Evolutionary conservation across 2,329 filamentous ascomycete species (phyloP).

Genomic region (Aspergillus arachidicola): DNA sequence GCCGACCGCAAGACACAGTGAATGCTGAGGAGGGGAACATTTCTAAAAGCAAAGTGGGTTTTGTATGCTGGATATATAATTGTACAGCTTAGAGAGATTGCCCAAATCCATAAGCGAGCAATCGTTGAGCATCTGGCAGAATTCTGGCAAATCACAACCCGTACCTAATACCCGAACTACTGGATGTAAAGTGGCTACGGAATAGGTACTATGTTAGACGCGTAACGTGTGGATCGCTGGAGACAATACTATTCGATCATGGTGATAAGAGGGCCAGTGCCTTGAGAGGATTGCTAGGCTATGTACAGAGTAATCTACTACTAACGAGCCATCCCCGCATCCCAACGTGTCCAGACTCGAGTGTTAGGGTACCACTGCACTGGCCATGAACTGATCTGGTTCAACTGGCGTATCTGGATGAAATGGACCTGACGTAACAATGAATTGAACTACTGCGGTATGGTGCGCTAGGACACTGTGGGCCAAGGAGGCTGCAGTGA

Average conservation of each 20-base stretch:
- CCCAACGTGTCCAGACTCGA: not conserved
- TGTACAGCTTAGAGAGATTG: not conserved
- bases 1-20: conserved; percentile 31
- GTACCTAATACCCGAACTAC: not conserved
- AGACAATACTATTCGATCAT: not conserved
- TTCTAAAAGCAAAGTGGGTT: not conserved
- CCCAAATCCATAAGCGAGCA: not conserved
- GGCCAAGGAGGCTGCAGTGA: not conserved
- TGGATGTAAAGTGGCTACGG: not conserved
- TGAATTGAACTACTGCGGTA: not conserved
- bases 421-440: not conserved
- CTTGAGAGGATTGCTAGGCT: not conserved
- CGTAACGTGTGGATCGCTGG: not conserved
- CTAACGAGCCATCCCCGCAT: not conserved
- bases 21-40: not conserved
- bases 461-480: not conserved
- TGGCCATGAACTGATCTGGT: not conserved
- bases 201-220: not conserved
- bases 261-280: not conserved
- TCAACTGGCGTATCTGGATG: not conserved
- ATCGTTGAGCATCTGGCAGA: not conserved
- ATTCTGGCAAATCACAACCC: not conserved
- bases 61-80: not conserved
- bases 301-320: not conserved
- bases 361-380: not conserved